Conservation (phyloP, 2,329 filamentous ascomycete species). For the Cercospora sesami region DNA sequence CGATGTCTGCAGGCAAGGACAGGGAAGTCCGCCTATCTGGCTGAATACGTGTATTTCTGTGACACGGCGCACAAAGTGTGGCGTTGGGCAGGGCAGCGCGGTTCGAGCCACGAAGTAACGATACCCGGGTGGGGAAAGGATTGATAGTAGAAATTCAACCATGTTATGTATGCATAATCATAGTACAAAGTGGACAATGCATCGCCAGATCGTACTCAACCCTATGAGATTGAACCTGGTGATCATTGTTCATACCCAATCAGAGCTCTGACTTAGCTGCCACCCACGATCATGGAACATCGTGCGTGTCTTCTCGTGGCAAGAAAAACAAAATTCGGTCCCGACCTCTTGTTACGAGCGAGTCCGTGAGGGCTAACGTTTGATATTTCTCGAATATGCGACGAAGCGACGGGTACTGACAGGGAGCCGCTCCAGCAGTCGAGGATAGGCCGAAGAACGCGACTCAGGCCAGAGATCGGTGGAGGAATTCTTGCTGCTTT, state of each 20-base stretch:
- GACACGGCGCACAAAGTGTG: conserved; percentile 1
- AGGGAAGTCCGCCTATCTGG: background rate
- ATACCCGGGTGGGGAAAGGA: background rate
- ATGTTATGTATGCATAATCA: conserved; percentile 3
- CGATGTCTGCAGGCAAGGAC: background rate
- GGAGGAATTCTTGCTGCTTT: background rate
- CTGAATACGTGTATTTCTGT: background rate
- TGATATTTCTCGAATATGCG: background rate
- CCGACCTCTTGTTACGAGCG: too few relatives aligned
- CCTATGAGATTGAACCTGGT: background rate
- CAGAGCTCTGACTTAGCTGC: too few relatives aligned
- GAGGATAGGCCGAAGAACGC: background rate
- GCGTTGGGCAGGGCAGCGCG: background rate
- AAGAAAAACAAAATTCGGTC: too few relatives aligned
- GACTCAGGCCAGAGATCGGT: background rate
- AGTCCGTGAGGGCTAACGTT: background rate
- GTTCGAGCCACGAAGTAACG: conserved; percentile 4
- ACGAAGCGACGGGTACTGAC: background rate
- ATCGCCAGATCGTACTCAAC: background rate
- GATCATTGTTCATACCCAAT: background rate
- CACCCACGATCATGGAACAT: too few relatives aligned
- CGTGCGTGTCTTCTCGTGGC: too few relatives aligned
- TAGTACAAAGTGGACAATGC: background rate
- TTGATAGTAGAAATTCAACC: background rate
- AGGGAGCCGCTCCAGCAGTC: background rate